Evolutionary conservation across 331 rosid genomes (phyloP), one percentile per base, ranked within the genome.

Genomic region (Arachis monticola): DNA sequence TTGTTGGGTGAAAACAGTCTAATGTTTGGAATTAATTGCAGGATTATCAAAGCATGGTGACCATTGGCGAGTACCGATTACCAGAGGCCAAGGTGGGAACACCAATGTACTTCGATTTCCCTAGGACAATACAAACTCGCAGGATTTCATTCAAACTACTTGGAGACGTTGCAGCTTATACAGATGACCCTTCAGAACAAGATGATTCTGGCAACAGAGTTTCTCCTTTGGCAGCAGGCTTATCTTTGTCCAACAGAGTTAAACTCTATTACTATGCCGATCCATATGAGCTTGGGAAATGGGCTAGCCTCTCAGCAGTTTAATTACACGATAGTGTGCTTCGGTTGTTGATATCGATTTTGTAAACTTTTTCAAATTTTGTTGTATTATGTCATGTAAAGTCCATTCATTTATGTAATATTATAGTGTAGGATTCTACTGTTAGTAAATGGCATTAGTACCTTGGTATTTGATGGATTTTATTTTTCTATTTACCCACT

Each of bases 81-180:
- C 99, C 99, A 7, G 99, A 95, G 84, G 89, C 91, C 5, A 92
- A 81, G 89, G 84, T 82, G 8, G 99, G 97, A 82, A 92, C 97
- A 6, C 88, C 90, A 0, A 69, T 95, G 91, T 95, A 95, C 93
- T 95, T 95, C 11, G 97, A 95, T 80, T 90, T 95, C 80, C 87
- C 96, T 31, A 73, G 81, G 48, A 82, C 73, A 75, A 79, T 90
- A 64, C 97, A 88, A 84, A 84, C 92, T 30, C 88, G 92, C 66
- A 82, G 88, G 76, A 78, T 95, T 76, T 69, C 77, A 35, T 95
- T 95, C 88, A 95, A 80, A 81, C 89, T 95, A 55, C 77, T 90
- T 12, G 99, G 99, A 80, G 96, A 95, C 72, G 82, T 95, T 79
- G 85, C 93, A 8, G 93, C 93, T 55, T 95, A 87, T 81, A 74